These are phyloP conservation scores for Sugiyamaella valdiviana DNA, from an alignment of 805 yeast genomes.

Conservation along the genomic window DNA sequence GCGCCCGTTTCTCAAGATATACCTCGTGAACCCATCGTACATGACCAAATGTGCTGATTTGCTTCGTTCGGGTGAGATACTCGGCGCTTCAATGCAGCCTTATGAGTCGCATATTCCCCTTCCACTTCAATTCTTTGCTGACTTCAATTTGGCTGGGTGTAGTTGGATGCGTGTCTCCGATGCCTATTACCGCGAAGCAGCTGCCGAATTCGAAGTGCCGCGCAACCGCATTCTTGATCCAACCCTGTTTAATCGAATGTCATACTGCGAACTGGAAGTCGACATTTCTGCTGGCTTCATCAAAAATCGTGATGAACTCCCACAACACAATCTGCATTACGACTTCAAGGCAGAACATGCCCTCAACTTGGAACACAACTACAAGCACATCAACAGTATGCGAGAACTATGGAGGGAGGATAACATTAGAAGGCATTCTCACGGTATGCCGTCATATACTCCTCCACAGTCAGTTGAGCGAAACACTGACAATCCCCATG, in stretches of 20 bases:
- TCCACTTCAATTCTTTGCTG: constrained; percentile 69
- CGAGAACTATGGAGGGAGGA: constrained; percentile 52
- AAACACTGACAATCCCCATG: neutral
- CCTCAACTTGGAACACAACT: constrained; percentile 11
- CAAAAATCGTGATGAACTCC: constrained; percentile 41
- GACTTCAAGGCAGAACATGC: constrained; percentile 37
- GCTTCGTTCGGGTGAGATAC: constrained; percentile 40
- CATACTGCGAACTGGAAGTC: constrained; percentile 60
- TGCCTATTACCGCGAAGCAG: constrained; percentile 16
- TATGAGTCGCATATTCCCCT: constrained; percentile 81
- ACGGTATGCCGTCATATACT: neutral
- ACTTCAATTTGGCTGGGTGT: constrained; percentile 80
- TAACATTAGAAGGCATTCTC: constrained; percentile 11
- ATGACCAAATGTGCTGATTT: constrained; percentile 48
- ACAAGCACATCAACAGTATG: constrained; percentile 24
- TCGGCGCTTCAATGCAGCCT: constrained; percentile 40
- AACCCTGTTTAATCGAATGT: constrained; percentile 44
- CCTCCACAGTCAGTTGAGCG: neutral
- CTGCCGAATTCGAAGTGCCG: constrained; percentile 3
- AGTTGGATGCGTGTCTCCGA: constrained; percentile 53
- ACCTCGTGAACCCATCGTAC: constrained; percentile 57
- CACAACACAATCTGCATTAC: constrained; percentile 43
- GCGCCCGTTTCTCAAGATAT: constrained; percentile 60
- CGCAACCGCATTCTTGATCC: constrained; percentile 10
- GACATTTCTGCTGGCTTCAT: constrained; percentile 63